Evolutionary conservation across 208 protist genomes (phyloP), one percentile per base, ranked within the genome.

Genomic region (Acanthamoeba rhysodes): DNA sequence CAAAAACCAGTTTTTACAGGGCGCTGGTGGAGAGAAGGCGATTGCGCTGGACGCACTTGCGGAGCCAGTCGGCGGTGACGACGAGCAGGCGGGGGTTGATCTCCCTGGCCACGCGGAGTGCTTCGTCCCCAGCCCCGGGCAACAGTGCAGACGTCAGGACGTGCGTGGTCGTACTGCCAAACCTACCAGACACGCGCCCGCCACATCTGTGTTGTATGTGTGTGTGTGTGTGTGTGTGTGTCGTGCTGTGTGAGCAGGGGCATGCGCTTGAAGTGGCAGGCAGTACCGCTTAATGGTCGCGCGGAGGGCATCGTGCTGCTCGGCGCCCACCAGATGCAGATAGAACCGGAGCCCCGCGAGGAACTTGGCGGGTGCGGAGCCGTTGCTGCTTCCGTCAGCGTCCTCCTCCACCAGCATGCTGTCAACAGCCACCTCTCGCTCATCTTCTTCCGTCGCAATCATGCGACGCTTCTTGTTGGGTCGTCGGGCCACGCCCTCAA

Each of bases 221-320:
- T n/a, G n/a, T n/a, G n/a, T 18, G 29, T 22, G 18, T 72, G 20
- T 27, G 29, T 22, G 32, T 14, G 24, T 4, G 32, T 14, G 24
- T 59, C 55, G 20, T 14, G 18, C 18, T 59, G 55, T 22, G 55
- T 14, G 2, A 22, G 55, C 55, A 22, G 20, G 14, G 2, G 16
- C 16, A 80, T 22, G 32, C 16, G 68, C 16, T 4, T 32, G 27
- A 6, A 32, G 9, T 9, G 29, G 16, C 8, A 29, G 66, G 9
- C 29, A 20, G 74, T 84, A 84, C 74, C 74, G 74, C 45, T 84
- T 84, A 41, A 84, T 84, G 20, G 74, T 84, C 9, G 74, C 34
- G 34, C 74, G 20, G n/a, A 84, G 37, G 24, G 34, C 37, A 9
- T 55, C 45, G 74, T 84, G 32, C 45, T 48, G 45, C 20, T 84